These are phyloP conservation scores for Rhodotorula sp. DNA, from an alignment of 1,284 basidiomycete genomes.

Conservation along the genomic window DNA sequence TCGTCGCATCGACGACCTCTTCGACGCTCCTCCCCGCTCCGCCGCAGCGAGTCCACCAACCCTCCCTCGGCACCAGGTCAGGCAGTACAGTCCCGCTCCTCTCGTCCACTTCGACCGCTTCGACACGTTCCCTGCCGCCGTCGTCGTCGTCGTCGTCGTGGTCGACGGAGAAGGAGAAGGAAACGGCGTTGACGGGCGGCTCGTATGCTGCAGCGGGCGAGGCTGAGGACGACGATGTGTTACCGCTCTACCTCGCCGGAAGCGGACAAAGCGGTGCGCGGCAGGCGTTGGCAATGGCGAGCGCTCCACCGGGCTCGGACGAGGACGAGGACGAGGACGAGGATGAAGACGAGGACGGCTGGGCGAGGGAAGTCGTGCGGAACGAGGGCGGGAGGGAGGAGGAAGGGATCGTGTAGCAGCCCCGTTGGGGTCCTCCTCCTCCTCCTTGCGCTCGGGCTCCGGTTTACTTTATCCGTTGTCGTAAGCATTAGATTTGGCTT, in stretches of 20 bases:
- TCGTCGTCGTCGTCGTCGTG: not conserved
- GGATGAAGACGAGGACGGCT: not conserved
- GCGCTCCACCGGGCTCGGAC: conserved; percentile 8
- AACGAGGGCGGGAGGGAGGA: not conserved
- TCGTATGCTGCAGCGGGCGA: conserved; percentile 1
- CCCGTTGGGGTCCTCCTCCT: not conserved
- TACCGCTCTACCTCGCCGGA: conserved; percentile 21
- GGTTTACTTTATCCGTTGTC: too few species aligned
- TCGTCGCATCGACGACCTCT: not conserved
- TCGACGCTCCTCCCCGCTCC: conserved; percentile 4
- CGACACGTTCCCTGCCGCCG: not conserved
- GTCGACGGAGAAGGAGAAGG: not conserved
- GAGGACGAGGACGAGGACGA: conserved; percentile 8
- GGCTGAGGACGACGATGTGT: conserved; percentile 1
- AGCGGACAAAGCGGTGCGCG: not conserved
- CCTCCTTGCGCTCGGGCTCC: too few species aligned
- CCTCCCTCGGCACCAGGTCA: not conserved
- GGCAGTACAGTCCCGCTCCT: too few species aligned
- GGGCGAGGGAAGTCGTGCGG: not conserved
- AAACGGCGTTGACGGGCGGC: conserved; percentile 4
- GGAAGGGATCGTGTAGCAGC: not conserved
- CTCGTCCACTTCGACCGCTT: not conserved
- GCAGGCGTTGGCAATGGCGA: conserved; percentile 8
- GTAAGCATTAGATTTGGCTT: too few species aligned
- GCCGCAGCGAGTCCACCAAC: not conserved